These are phyloP conservation scores for Mycosphaerella arachidis DNA, from an alignment of 2,329 filamentous ascomycete species.

Conservation along the genomic window DNA sequence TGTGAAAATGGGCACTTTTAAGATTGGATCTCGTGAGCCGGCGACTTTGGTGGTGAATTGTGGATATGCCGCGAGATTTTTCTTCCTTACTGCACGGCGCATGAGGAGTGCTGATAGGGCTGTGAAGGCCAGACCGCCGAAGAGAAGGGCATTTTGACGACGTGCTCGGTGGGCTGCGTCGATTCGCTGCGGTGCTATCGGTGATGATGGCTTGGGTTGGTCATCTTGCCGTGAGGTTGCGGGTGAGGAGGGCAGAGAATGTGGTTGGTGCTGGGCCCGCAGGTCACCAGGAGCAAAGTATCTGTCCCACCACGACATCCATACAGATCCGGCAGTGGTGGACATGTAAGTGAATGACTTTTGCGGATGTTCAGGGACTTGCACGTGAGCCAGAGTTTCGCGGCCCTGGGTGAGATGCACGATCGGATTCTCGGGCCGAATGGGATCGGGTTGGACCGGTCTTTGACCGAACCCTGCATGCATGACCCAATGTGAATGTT, in stretches of 20 bases:
- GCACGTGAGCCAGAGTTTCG: background rate
- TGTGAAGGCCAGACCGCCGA: slow-evolving; percentile 72
- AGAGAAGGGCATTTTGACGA: slow-evolving; percentile 52
- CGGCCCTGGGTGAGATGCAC: background rate
- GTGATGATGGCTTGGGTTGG: background rate
- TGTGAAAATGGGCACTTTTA: slow-evolving; percentile 16
- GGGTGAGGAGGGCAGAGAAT: background rate
- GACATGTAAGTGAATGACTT: background rate
- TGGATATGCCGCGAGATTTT: slow-evolving; percentile 59
- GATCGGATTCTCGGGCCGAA: background rate
- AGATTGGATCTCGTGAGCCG: slow-evolving; percentile 2
- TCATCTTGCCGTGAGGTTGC: background rate
- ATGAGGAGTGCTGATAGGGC: slow-evolving; percentile 63
- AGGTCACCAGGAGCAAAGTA: slow-evolving; percentile 33
- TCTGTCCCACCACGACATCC: slow-evolving; percentile 32
- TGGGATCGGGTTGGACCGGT: background rate
- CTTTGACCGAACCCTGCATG: too few relatives aligned
- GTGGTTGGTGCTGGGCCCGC: slow-evolving; percentile 16
- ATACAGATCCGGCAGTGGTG: slow-evolving; percentile 9
- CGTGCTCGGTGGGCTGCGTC: slow-evolving; percentile 26
- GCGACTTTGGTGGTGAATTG: slow-evolving; percentile 10
- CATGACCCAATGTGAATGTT: background rate
- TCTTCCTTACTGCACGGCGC: slow-evolving; percentile 63
- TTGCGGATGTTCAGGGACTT: background rate
- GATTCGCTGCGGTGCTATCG: slow-evolving; percentile 20